Evolutionary conservation across 208 protist genomes (phyloP), one percentile per base, ranked within the genome.

Genomic region (Leishmania major): DNA sequence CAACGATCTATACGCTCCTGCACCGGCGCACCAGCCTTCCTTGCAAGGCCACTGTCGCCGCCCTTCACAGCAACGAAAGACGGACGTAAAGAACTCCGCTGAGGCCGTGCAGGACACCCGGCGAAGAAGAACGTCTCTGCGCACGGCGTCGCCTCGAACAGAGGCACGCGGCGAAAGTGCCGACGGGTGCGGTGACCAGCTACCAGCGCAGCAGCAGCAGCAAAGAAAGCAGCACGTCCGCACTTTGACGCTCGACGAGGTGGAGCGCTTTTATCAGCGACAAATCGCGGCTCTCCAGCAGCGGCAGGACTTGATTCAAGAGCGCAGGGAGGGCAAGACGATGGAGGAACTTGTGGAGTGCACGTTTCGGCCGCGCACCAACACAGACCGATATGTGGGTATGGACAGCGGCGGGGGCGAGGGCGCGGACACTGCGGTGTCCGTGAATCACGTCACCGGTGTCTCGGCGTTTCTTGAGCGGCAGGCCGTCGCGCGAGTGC

Each of bases 291-390:
- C 85, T 17, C 28, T 94, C 22, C 77, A 83, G 49, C n/a, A 73
- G 70, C 78, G 70, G 55, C 72, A 79, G 17, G 82, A 87, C 37
- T 69, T 81, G 4, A 76, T 87, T 49, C 79, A 79, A 31, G 80
- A 87, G 64, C 35, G 71, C 31, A 86, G 75, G 55, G 81, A 89
- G 35, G 60, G 78, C 3, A 78, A 89, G 81, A 59, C 70, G 57
- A 73, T 83, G 77, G 85, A 92, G 80, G 92, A 97, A 66, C 79
- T 94, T 70, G 80, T 86, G n/a, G 85, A 91, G n/a, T 97, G 94
- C 76, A 97, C 94, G 3, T 97, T 97, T 78, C 89, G 90, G 0
- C 94, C 94, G 0, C 83, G 83, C 57, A 97, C 94, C 0, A 90
- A 90, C 80, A 82, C 81, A 8, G 83, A 82, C n/a, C 31, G 57